Percentiles rank a stretch among this genome's conserved stretches.
These are phyloP conservation scores for Pestalotiopsis sp. DNA, from an alignment of 2,329 filamentous ascomycete genomes.

Conservation along the genomic window DNA sequence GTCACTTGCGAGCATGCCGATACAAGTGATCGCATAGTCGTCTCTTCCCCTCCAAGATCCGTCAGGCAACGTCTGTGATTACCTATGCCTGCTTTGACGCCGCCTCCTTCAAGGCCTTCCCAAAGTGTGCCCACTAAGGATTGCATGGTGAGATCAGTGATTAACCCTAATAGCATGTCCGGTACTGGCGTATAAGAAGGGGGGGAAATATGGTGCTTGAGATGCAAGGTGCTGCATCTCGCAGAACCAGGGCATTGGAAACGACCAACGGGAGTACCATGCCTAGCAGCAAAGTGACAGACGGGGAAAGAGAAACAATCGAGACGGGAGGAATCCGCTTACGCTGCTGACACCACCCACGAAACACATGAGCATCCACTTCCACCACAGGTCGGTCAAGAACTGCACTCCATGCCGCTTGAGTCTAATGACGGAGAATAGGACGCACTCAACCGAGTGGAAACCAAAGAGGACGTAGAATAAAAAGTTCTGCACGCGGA, in stretches of 20 bases:
- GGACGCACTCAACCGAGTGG: conserved; percentile 4
- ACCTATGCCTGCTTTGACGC: background rate
- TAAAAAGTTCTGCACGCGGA: conserved; percentile 1
- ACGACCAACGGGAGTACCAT: too few species aligned
- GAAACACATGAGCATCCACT: conserved; percentile 11
- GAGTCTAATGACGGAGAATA: conserved; percentile 5
- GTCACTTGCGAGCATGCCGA: too few species aligned
- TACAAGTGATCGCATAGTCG: too few species aligned
- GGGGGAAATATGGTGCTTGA: too few species aligned
- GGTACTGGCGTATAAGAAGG: too few species aligned
- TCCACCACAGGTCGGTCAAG: conserved; percentile 8
- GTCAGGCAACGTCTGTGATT: background rate
- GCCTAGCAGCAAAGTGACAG: too few species aligned
- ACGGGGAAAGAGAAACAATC: too few species aligned
- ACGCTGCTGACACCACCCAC: conserved; percentile 3
- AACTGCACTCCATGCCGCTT: conserved; percentile 2
- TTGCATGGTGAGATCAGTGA: background rate
- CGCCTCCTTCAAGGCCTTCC: background rate
- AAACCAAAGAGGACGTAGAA: conserved; percentile 12
- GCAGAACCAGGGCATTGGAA: too few species aligned
- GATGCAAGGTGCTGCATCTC: too few species aligned
- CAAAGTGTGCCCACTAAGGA: background rate
- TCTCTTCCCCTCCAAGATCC: background rate
- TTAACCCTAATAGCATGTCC: background rate
- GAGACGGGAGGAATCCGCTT: background rate